Conservation (phyloP, 140 eudicot genomes). For the Flaveria floridana region DNA sequence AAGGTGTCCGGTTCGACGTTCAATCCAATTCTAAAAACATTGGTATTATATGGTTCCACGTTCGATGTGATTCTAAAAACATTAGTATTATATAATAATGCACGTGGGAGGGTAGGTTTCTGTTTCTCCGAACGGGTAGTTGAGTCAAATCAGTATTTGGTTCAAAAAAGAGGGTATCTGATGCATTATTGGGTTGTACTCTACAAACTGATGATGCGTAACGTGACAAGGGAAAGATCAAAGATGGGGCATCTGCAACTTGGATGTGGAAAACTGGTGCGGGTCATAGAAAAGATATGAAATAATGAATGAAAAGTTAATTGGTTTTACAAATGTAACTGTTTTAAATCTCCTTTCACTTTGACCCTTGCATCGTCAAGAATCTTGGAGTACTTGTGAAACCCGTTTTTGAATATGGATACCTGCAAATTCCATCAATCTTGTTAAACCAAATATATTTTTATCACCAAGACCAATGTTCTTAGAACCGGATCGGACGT, state of each 20-base stretch:
- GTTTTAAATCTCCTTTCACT: slow-evolving; percentile 30
- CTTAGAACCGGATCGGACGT: no score
- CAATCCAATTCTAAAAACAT: no score
- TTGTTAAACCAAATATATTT: not conserved
- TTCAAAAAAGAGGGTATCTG: not conserved
- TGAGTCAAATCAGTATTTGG: not conserved
- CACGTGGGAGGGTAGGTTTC: no score
- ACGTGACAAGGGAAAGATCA: not conserved
- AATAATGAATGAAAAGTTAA: slow-evolving; percentile 4
- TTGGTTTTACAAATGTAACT: slow-evolving; percentile 10
- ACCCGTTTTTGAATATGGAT: slow-evolving; percentile 58
- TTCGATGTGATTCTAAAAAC: no score
- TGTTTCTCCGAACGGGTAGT: not conserved
- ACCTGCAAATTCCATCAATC: slow-evolving; percentile 43
- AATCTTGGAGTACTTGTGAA: slow-evolving; percentile 57
- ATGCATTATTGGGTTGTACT: slow-evolving; percentile 1
- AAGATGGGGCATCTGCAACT: slow-evolving; percentile 42
- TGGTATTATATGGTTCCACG: no score
- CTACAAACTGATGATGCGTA: slow-evolving; percentile 29
- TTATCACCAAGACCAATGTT: no score
- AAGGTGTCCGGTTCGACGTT: no score
- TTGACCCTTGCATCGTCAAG: slow-evolving; percentile 57
- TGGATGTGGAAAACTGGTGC: slow-evolving; percentile 10
- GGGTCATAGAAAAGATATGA: slow-evolving; percentile 25
- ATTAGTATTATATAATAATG: no score